Evolutionary conservation across 2,329 filamentous ascomycete genomes (phyloP).

Genomic region (Aureobasidium pullulans): DNA sequence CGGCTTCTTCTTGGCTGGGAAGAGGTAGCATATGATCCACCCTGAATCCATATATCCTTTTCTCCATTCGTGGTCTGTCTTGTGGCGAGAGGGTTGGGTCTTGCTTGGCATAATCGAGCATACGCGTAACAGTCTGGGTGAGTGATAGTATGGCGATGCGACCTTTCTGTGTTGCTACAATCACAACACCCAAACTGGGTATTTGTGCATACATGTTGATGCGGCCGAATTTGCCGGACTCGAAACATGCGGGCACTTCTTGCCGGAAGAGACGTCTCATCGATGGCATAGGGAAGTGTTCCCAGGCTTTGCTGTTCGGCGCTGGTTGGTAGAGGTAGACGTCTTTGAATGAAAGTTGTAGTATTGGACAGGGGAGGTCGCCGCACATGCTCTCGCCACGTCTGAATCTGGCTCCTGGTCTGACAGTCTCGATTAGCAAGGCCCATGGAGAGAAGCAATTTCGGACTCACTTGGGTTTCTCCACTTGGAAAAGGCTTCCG

Average conservation of each 20-base stretch:
- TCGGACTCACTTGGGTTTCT: constrained; percentile 20
- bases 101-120: neutral
- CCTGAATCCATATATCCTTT: constrained; percentile 38
- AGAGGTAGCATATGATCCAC: constrained; percentile 52
- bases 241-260: constrained; percentile 25
- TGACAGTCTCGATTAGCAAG: neutral
- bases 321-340: constrained; percentile 37
- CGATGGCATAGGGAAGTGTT: constrained; percentile 16
- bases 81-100: neutral
- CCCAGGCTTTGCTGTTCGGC: neutral
- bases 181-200: constrained; percentile 61
- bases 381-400: constrained; percentile 21
- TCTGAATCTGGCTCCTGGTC: constrained; percentile 18
- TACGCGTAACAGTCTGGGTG: constrained; percentile 32
- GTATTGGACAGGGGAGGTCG: constrained; percentile 32
- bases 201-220: constrained; percentile 58
- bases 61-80: constrained; percentile 3
- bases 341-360: constrained; percentile 34
- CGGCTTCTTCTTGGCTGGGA: constrained; percentile 43
- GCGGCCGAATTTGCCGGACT: constrained; percentile 36
- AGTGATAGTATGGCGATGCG: constrained; percentile 56
- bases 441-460: constrained; percentile 2
- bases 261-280: constrained; percentile 29
- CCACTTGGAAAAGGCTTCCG: constrained; percentile 16
- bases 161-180: constrained; percentile 60